Evolutionary conservation across 331 rosid genomes (phyloP).

Genomic region (Cydonia oblonga): DNA sequence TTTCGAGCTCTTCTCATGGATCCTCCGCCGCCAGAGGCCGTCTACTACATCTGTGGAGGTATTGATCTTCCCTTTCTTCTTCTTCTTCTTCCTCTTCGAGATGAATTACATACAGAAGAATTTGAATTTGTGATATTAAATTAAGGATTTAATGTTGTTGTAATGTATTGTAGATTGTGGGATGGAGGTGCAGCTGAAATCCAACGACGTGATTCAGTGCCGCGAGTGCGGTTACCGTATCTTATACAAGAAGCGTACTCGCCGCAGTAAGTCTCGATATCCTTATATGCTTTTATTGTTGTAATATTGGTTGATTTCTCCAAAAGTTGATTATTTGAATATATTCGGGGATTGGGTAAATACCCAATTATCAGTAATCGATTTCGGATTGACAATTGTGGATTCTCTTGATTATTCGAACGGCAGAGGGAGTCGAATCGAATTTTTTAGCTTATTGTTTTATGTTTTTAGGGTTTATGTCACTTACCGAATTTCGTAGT

Average conservation of each 20-base stretch:
- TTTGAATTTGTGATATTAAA: neutral
- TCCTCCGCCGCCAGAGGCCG: constrained; percentile 84
- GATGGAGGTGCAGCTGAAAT: constrained; percentile 71
- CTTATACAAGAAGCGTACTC: constrained; percentile 93
- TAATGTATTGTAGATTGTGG: constrained; percentile 56
- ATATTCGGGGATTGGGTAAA: neutral
- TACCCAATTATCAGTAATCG: neutral
- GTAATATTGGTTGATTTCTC: neutral
- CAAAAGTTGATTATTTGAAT: neutral
- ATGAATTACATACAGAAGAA: neutral
- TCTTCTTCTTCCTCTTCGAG: neutral
- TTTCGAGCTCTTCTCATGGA: constrained; percentile 32
- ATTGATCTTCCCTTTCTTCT: neutral
- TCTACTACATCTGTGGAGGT: constrained; percentile 86
- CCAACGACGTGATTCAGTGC: constrained; percentile 90
- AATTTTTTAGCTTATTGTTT: neutral
- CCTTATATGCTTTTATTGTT: neutral
- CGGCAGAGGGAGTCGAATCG: neutral
- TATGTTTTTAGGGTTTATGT: neutral
- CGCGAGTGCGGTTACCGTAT: constrained; percentile 92
- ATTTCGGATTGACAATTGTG: neutral
- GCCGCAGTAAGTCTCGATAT: constrained; percentile 50
- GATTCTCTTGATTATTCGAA: neutral
- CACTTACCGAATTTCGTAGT: neutral
- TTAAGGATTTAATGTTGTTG: neutral